Evolutionary conservation across 169 alveolate genomes (phyloP).

Genomic region (Eimeria acervulina): DNA sequence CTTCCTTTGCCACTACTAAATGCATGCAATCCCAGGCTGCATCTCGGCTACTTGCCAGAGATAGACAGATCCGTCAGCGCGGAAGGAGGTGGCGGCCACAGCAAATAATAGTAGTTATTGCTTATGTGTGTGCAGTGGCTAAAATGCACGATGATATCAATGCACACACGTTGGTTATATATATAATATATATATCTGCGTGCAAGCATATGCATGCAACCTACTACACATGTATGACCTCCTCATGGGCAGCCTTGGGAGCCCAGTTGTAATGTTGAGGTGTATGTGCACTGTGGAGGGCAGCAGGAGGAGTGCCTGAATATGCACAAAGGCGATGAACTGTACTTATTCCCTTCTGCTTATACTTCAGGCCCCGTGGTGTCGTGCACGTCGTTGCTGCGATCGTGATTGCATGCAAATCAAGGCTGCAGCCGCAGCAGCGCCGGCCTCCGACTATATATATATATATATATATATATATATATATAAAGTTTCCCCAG

Average conservation of each 20-base stretch:
- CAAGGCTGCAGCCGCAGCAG: neutral
- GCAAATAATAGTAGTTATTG: neutral
- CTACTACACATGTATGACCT: neutral
- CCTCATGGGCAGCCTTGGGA: neutral
- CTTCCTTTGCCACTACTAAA: neutral
- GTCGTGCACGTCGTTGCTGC: neutral
- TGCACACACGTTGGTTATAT: neutral
- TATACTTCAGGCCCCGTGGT: neutral
- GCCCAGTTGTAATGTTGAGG: neutral
- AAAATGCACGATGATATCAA: neutral
- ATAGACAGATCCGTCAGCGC: neutral
- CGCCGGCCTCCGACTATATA: neutral
- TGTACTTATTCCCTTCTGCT: neutral
- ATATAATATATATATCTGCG: neutral
- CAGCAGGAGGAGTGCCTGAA: neutral
- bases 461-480: neutral
- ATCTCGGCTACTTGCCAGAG: neutral
- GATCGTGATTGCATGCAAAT: neutral
- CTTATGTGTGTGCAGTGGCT: neutral
- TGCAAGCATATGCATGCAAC: neutral
- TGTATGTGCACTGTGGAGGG: neutral
- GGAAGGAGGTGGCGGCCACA: conserved; percentile 1
- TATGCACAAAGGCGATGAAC: neutral
- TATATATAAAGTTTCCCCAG: neutral
- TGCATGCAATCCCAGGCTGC: neutral